Evolutionary conservation across 768 basidiomycete species (phyloP).

Genomic region (Jaapia argillacea): DNA sequence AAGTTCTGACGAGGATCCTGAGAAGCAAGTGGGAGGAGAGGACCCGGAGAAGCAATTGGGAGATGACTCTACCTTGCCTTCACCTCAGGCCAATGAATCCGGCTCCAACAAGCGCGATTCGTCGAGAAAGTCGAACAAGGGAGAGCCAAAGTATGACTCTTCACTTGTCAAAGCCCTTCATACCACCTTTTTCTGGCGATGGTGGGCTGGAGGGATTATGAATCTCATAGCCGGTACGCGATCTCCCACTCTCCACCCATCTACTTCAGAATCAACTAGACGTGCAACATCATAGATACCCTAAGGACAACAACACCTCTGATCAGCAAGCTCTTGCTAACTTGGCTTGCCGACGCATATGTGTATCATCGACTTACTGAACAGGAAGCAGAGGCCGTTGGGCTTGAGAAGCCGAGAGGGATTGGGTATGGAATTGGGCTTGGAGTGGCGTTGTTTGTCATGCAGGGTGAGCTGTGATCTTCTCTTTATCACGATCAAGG

Average conservation of each 20-base stretch:
- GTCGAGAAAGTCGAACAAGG: conserved; percentile 10
- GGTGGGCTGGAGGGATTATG: conserved; percentile 38
- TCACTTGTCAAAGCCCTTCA: conserved; percentile 41
- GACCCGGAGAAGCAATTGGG: not conserved
- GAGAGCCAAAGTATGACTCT: conserved; percentile 39
- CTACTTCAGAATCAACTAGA: not conserved
- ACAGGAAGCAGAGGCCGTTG: conserved; percentile 23
- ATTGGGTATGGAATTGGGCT: conserved; percentile 56
- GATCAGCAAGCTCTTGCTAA: conserved; percentile 47
- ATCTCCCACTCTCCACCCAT: not conserved
- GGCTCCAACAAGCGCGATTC: no score
- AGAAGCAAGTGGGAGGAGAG: not conserved
- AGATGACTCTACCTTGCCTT: no score
- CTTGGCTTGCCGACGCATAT: conserved; percentile 46
- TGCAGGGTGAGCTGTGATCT: conserved; percentile 37
- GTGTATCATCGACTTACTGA: conserved; percentile 26
- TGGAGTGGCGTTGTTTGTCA: conserved; percentile 44
- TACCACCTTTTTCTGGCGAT: conserved; percentile 33
- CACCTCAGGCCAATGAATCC: no score
- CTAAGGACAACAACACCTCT: conserved; percentile 46
- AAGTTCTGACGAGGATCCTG: not conserved
- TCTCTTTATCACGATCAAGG: not conserved
- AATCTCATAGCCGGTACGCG: conserved; percentile 30
- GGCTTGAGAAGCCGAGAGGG: conserved; percentile 29
- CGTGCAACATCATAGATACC: conserved; percentile 22